A percentile compares a stretch with the other conserved stretches of the same genome.
These are phyloP conservation scores for Chlorella sp. DNA, from an alignment of 139 green algal genomes.

Conservation along the genomic window DNA sequence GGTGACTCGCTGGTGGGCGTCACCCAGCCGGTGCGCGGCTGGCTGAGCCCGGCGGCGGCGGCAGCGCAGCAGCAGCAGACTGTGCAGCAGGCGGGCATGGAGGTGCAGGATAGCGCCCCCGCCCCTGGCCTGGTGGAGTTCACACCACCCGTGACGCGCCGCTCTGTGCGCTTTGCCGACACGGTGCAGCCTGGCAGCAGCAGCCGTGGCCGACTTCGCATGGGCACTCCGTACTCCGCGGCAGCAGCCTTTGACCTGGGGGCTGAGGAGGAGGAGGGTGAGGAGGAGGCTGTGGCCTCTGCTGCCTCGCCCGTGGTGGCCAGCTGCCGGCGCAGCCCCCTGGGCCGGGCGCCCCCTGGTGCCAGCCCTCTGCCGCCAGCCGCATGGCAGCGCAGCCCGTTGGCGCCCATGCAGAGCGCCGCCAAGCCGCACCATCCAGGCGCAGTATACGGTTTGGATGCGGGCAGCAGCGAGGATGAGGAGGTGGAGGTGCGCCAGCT, in stretches of 20 bases:
- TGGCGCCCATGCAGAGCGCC: constrained; percentile 20
- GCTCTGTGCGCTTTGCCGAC: constrained; percentile 34
- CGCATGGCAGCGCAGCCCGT: constrained; percentile 1
- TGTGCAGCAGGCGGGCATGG: background rate
- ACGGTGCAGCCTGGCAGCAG: constrained; percentile 3
- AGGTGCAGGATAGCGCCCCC: background rate
- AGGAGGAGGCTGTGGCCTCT: background rate
- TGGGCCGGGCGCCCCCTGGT: background rate
- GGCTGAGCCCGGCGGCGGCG: background rate
- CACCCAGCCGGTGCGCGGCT: background rate
- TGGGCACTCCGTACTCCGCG: constrained; percentile 8
- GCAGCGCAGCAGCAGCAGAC: background rate
- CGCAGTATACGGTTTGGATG: background rate
- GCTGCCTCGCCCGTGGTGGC: constrained; percentile 9
- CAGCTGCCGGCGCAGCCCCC: constrained; percentile 7
- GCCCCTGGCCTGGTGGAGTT: background rate
- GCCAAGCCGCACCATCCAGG: background rate
- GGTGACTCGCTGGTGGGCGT: background rate
- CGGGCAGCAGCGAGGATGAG: constrained; percentile 22
- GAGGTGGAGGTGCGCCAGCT: constrained; percentile 1
- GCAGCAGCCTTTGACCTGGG: background rate
- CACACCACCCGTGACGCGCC: constrained; percentile 15
- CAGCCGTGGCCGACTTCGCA: background rate
- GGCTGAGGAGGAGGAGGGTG: background rate
- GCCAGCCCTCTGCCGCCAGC: background rate